Evolutionary conservation across 768 basidiomycete species (phyloP).

Genomic region (Glaciozyma antarctica): DNA sequence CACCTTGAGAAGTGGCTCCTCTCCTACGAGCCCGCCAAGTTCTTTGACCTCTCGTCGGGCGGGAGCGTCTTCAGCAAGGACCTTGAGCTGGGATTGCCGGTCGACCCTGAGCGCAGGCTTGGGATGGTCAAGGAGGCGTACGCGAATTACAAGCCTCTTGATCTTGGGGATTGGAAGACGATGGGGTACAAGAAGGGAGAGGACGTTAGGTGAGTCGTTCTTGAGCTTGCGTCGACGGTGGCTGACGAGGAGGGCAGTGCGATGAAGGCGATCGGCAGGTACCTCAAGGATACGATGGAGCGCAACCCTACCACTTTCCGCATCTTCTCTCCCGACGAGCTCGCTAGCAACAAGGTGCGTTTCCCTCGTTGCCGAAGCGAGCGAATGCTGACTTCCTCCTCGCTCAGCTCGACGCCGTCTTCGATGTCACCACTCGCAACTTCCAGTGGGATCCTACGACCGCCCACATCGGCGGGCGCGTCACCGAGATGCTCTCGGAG

Average conservation of each 20-base stretch:
- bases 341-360: constrained; percentile 27
- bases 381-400: constrained; percentile 24
- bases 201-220: constrained; percentile 41
- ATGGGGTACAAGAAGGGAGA: constrained; percentile 51
- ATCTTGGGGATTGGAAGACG: constrained; percentile 57
- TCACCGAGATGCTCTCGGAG: constrained; percentile 77
- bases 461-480: constrained; percentile 59
- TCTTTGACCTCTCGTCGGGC: constrained; percentile 46
- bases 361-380: neutral
- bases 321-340: constrained; percentile 73
- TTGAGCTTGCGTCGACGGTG: neutral
- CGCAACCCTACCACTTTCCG: constrained; percentile 67
- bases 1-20: constrained; percentile 62
- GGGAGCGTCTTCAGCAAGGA: constrained; percentile 11
- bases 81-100: constrained; percentile 24
- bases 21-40: constrained; percentile 58
- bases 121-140: constrained; percentile 43
- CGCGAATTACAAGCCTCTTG: constrained; percentile 52
- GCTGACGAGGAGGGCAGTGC: neutral
- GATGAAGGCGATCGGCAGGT: constrained; percentile 39
- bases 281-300: constrained; percentile 42
- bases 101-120: constrained; percentile 25
- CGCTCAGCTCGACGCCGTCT: constrained; percentile 71
- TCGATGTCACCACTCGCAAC: constrained; percentile 49
- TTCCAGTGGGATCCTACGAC: constrained; percentile 70